Conservation (phyloP, 768 basidiomycete species). For the Roridomyces roridus region DNA sequence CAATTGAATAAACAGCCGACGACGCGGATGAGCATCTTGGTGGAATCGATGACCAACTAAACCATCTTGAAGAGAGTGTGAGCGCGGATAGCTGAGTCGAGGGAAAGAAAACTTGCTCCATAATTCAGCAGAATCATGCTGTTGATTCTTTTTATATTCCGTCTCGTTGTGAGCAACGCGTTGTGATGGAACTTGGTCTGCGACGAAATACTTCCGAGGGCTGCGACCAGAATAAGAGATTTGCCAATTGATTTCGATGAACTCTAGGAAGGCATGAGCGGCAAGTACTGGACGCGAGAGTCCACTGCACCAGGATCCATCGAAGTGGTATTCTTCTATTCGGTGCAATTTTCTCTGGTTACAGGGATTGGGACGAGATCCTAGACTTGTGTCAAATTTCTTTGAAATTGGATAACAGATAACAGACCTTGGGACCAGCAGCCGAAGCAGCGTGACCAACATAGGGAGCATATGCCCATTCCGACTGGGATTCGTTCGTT, state of each 20-base stretch:
- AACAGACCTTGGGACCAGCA: constrained; percentile 38
- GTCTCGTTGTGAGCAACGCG: constrained; percentile 28
- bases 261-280: constrained; percentile 13
- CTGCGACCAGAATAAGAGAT: constrained; percentile 35
- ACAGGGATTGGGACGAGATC: constrained; percentile 39
- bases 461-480: constrained; percentile 40
- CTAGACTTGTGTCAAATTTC: constrained; percentile 27
- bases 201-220: constrained; percentile 28
- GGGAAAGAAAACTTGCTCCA: constrained; percentile 26
- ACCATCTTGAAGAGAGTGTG: constrained; percentile 27
- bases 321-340: neutral
- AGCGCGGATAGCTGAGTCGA: too few relatives aligned
- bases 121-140: constrained; percentile 32
- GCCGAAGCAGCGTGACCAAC: constrained; percentile 25
- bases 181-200: constrained; percentile 14
- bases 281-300: neutral
- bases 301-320: constrained; percentile 12
- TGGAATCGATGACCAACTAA: constrained; percentile 34
- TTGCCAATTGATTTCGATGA: constrained; percentile 39
- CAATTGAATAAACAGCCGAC: constrained; percentile 18
- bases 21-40: constrained; percentile 37
- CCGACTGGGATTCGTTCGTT: constrained; percentile 15
- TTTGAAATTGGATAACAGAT: neutral
- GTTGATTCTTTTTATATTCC: constrained; percentile 25
- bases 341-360: constrained; percentile 33